Evolutionary conservation across 2,329 filamentous ascomycete species (phyloP), one percentile per base, ranked within the genome.

Genomic region (Furcasterigmium sp.): DNA sequence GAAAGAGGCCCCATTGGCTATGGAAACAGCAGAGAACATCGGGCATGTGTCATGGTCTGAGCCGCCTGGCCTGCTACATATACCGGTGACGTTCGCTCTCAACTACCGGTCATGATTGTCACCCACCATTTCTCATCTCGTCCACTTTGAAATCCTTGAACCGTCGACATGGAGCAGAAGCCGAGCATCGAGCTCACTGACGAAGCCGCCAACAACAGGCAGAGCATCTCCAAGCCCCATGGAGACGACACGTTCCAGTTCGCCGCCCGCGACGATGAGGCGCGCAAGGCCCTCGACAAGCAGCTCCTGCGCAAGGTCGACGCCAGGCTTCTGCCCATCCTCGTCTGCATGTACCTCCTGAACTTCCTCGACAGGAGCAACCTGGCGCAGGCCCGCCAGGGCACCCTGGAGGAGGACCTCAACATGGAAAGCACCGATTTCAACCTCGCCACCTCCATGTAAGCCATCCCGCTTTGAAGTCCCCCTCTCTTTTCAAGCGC

Each of bases 291-390:
- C 4, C 32, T 35, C 32, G 49, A 47, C 29, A 46, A 47, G 39
- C 18, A 21, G 3, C 53, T 72, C 4, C 53, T 78, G 25, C 63
- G 71, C 15, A 78, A 78, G 50, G 64, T 79, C 14, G 76, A 80
- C 48, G 17, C 64, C 3, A 68, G 68, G 19, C 59, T 80, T 2
- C 65, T 80, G 30, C 76, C 76, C 3, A 39, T 73, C 43, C 60
- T 80, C 2, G 61, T 75, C n/a, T 44, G 76, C 35, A 74, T 80
- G 62, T 79, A 78, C 51, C 63, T 78, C 2, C 62, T 79, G 45
- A 77, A 76, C 56, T 78, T 75, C 50, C 63, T 79, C 14, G 75
- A 78, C 51, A 64, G 72, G 3, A 58, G 64, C 46, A 79, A 79
- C 47, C 61, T 80, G 0, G 70, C 74, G 0, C 75, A 80, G 52